Percentiles rank a stretch among this genome's conserved stretches.
Conservation (phyloP, 2,329 filamentous ascomycete species). For the Dactylellina parvicollis region DNA sequence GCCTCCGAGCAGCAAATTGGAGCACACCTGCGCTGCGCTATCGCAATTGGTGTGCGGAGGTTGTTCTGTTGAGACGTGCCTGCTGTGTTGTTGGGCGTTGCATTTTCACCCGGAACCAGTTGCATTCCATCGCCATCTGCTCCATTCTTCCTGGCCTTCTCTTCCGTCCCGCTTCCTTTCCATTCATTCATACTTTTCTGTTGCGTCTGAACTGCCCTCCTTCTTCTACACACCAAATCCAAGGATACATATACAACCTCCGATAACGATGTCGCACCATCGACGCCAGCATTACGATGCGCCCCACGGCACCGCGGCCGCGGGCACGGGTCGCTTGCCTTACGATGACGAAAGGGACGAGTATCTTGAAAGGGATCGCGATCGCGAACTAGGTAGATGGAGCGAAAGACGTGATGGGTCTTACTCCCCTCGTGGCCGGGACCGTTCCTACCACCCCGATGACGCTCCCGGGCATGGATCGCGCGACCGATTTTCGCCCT, state of each 20-base stretch:
- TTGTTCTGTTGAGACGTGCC: neutral
- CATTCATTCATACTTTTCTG: neutral
- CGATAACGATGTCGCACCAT: slow-evolving; percentile 32
- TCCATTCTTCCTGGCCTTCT: neutral
- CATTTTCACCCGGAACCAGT: slow-evolving; percentile 4
- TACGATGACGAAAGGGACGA: slow-evolving; percentile 50
- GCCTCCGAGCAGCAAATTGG: too few relatives aligned
- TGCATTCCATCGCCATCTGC: neutral
- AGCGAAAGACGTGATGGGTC: slow-evolving; percentile 35
- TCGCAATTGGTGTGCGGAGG: too few relatives aligned
- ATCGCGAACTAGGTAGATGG: slow-evolving; percentile 28
- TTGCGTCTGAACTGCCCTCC: neutral
- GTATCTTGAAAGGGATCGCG: slow-evolving; percentile 36
- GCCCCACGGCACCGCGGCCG: slow-evolving; percentile 3
- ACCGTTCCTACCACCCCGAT: slow-evolving; percentile 33
- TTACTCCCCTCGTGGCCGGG: slow-evolving; percentile 44
- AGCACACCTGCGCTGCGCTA: too few relatives aligned
- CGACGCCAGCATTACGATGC: slow-evolving; percentile 42
- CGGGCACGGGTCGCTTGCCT: slow-evolving; percentile 26
- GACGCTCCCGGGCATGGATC: slow-evolving; percentile 20
- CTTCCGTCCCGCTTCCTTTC: neutral
- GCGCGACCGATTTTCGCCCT: slow-evolving; percentile 34
- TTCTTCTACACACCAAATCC: neutral
- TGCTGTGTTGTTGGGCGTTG: slow-evolving; percentile 21
- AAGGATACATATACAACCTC: neutral